These are phyloP conservation scores for Heliosperma pusillum DNA, from an alignment of 148 eudicot genomes.

Conservation along the genomic window DNA sequence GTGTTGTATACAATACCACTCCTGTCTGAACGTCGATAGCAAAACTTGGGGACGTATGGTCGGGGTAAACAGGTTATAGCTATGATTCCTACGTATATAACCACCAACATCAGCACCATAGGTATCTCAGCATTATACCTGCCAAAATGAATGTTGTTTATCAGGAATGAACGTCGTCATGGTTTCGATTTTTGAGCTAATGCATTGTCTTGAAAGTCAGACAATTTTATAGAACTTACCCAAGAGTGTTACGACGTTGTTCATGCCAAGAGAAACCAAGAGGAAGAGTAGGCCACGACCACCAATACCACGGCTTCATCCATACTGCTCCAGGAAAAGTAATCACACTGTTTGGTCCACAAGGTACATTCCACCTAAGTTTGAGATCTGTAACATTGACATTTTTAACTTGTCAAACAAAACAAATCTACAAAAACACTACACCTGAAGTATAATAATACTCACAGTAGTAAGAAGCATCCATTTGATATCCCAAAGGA, in stretches of 20 bases:
- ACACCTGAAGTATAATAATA: background rate
- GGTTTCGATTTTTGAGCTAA: too few species aligned
- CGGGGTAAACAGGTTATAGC: slow-evolving; percentile 69
- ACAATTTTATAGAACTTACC: slow-evolving; percentile 50
- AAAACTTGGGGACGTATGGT: slow-evolving; percentile 70
- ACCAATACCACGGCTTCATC: slow-evolving; percentile 99
- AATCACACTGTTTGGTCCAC: slow-evolving; percentile 94
- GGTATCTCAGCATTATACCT: slow-evolving; percentile 83
- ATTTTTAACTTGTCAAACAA: background rate
- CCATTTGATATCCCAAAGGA: slow-evolving; percentile 98
- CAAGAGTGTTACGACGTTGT: slow-evolving; percentile 73
- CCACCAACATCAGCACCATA: slow-evolving; percentile 47
- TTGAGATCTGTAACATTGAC: slow-evolving; percentile 49
- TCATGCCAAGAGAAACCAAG: slow-evolving; percentile 92
- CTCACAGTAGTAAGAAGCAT: slow-evolving; percentile 93
- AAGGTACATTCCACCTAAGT: slow-evolving; percentile 87
- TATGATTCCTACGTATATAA: slow-evolving; percentile 63
- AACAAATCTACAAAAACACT: background rate
- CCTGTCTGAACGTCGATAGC: slow-evolving; percentile 66
- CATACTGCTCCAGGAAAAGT: slow-evolving; percentile 88
- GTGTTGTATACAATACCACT: slow-evolving; percentile 43
- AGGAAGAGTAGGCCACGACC: slow-evolving; percentile 97
- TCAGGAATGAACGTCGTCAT: background rate
- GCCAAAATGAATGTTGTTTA: slow-evolving; percentile 14
- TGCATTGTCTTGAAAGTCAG: too few species aligned